Conservation (phyloP, 2,329 filamentous ascomycete species). For the Exophiala spinifera region DNA sequence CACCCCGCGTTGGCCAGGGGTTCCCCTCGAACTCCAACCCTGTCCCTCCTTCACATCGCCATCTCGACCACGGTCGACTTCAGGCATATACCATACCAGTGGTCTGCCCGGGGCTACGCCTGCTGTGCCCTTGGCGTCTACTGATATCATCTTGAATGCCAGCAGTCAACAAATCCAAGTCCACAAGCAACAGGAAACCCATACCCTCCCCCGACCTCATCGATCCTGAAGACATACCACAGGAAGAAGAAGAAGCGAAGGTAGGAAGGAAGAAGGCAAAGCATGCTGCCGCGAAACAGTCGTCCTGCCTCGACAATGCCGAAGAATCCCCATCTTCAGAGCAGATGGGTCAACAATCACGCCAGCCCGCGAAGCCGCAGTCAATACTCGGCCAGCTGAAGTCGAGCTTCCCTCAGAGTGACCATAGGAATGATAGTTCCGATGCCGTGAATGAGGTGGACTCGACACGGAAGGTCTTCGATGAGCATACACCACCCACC, state of each 20-base stretch:
- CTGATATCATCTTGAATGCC: slow-evolving; percentile 21
- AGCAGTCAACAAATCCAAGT: slow-evolving; percentile 18
- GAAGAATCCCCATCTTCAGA: slow-evolving; percentile 14
- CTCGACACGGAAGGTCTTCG: slow-evolving; percentile 27
- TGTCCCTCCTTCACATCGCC: slow-evolving; percentile 1
- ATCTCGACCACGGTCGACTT: not conserved
- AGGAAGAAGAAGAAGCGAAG: slow-evolving; percentile 20
- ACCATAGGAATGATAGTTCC: slow-evolving; percentile 4
- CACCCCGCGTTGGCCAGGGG: slow-evolving; percentile 10
- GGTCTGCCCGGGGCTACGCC: slow-evolving; percentile 7
- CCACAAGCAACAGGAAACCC: slow-evolving; percentile 11
- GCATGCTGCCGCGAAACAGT: slow-evolving; percentile 25
- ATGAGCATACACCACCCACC: slow-evolving; percentile 27
- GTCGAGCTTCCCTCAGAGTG: slow-evolving; percentile 15
- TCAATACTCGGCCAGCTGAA: slow-evolving; percentile 22
- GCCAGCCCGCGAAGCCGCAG: slow-evolving; percentile 7
- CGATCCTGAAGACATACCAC: slow-evolving; percentile 5
- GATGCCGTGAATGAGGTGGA: slow-evolving; percentile 21
- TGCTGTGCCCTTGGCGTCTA: slow-evolving; percentile 10
- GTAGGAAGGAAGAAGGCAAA: slow-evolving; percentile 25
- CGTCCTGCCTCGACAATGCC: slow-evolving; percentile 18
- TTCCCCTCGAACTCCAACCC: not conserved
- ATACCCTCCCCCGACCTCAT: not conserved
- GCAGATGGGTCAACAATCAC: slow-evolving; percentile 20
- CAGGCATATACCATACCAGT: not conserved